phyloP scores from a whole-genome alignment of 2,329 filamentous ascomycete genomes.

The Ascochyta pisi region DNA sequence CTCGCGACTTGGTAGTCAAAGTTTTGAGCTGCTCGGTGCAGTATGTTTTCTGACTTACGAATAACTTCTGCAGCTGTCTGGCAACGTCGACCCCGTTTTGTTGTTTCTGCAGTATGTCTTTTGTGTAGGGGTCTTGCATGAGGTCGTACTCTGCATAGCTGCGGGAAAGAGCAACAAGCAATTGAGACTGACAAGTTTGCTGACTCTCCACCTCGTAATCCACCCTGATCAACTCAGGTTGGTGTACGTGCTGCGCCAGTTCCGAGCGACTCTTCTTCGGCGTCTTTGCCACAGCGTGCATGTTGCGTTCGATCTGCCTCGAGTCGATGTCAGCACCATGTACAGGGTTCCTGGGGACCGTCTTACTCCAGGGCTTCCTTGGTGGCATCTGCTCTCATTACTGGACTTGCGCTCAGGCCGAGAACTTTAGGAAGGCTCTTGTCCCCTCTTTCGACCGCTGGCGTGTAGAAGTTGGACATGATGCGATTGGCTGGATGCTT shows the following conservation, averaged over 20 bases:
- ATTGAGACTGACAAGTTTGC: slow-evolving; percentile 2
- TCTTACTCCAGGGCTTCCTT: slow-evolving; percentile 58
- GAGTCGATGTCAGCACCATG: slow-evolving; percentile 19
- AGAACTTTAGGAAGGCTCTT: slow-evolving; percentile 68
- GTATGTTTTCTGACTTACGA: slow-evolving; percentile 47
- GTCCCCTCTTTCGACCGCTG: slow-evolving; percentile 42
- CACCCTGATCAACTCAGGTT: slow-evolving; percentile 62
- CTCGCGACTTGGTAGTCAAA: slow-evolving; percentile 42
- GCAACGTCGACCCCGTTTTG: slow-evolving; percentile 30
- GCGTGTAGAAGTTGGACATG: slow-evolving; percentile 75
- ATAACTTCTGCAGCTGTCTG: slow-evolving; percentile 34
- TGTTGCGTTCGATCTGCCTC: slow-evolving; percentile 68
- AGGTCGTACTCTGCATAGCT: slow-evolving; percentile 43
- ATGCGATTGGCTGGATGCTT: slow-evolving; percentile 72
- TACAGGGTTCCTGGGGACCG: neutral
- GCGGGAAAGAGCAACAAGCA: slow-evolving; percentile 27
- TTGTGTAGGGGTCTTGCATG: slow-evolving; percentile 50
- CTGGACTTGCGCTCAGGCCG: slow-evolving; percentile 81
- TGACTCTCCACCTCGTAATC: slow-evolving; percentile 31
- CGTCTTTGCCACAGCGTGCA: slow-evolving; percentile 73
- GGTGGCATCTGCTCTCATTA: slow-evolving; percentile 64
- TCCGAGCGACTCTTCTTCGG: slow-evolving; percentile 74
- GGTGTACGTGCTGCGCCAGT: slow-evolving; percentile 71
- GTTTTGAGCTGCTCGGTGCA: slow-evolving; percentile 49
- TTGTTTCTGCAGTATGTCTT: slow-evolving; percentile 37